A percentile compares a stretch with the other conserved stretches of the same genome.
Conservation (phyloP, 768 basidiomycete species). For the Podaxis sp. region DNA sequence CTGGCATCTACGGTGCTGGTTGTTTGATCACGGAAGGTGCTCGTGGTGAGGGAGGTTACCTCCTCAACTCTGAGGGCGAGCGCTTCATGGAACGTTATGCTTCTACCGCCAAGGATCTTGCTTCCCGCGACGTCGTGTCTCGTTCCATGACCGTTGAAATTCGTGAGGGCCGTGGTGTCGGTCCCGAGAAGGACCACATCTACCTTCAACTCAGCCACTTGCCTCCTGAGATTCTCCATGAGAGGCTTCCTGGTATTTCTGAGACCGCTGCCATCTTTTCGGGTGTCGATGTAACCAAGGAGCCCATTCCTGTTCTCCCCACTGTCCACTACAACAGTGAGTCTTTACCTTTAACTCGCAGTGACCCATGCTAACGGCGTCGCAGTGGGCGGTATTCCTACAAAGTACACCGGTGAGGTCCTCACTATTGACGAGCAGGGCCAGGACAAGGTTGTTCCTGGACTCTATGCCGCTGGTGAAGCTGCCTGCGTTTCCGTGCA, state of each 20-base stretch:
- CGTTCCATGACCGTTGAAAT: slow-evolving; percentile 99
- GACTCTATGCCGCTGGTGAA: slow-evolving; percentile 97
- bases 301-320: slow-evolving; percentile 97
- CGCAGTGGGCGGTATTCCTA: slow-evolving; percentile 98
- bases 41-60: slow-evolving; percentile 98
- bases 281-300: slow-evolving; percentile 99
- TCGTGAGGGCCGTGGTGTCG: slow-evolving; percentile 97
- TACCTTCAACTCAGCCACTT: slow-evolving; percentile 97
- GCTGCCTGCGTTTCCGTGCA: slow-evolving; percentile 99
- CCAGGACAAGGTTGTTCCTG: slow-evolving; percentile 91
- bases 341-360: slow-evolving; percentile 24
- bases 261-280: slow-evolving; percentile 99
- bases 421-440: slow-evolving; percentile 84
- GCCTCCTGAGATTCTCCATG: slow-evolving; percentile 91
- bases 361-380: not conserved
- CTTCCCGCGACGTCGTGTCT: slow-evolving; percentile 98
- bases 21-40: slow-evolving; percentile 99
- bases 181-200: slow-evolving; percentile 96
- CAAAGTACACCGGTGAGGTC: slow-evolving; percentile 96
- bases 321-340: slow-evolving; percentile 98
- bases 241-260: slow-evolving; percentile 97
- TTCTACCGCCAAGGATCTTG: slow-evolving; percentile 98
- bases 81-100: slow-evolving; percentile 99
- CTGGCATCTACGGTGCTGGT: slow-evolving; percentile 98
- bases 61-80: slow-evolving; percentile 97